A percentile compares a stretch with the other conserved stretches of the same genome.
phyloP scores from a whole-genome alignment of 1,139 yeast genomes.

The Candida sanyaensis region DNA sequence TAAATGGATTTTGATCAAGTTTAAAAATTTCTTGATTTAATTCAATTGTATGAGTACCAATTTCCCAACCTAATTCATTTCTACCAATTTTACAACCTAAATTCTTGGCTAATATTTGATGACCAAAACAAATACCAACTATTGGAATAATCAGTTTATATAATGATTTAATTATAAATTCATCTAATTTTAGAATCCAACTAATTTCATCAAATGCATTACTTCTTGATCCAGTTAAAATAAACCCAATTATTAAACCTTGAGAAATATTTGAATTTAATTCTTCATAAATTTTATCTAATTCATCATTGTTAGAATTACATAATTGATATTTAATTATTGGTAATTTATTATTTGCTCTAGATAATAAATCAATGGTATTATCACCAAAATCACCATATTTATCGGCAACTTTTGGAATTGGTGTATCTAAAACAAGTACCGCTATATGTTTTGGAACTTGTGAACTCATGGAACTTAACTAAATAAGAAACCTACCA shows the following conservation, averaged over 20 bases:
- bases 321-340: slow-evolving; percentile 44
- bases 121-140: slow-evolving; percentile 84
- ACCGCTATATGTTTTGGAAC: slow-evolving; percentile 39
- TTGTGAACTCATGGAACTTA: neutral
- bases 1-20: slow-evolving; percentile 34
- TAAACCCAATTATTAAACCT: slow-evolving; percentile 44
- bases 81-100: slow-evolving; percentile 62
- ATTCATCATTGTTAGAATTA: slow-evolving; percentile 11
- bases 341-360: slow-evolving; percentile 15
- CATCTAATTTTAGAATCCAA: slow-evolving; percentile 56
- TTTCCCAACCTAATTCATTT: slow-evolving; percentile 72
- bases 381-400: slow-evolving; percentile 59
- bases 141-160: slow-evolving; percentile 39
- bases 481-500: neutral
- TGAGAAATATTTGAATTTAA: slow-evolving; percentile 22
- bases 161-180: slow-evolving; percentile 36
- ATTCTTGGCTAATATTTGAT: slow-evolving; percentile 71
- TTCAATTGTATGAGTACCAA: slow-evolving; percentile 57
- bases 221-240: slow-evolving; percentile 66
- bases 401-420: slow-evolving; percentile 24
- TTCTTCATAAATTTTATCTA: slow-evolving; percentile 3
- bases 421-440: slow-evolving; percentile 49
- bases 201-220: slow-evolving; percentile 54
- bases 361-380: slow-evolving; percentile 30
- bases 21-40: slow-evolving; percentile 42